Evolutionary conservation across 23 red algal genomes (phyloP).

Genomic region (Gracilaria vermiculophylla): DNA sequence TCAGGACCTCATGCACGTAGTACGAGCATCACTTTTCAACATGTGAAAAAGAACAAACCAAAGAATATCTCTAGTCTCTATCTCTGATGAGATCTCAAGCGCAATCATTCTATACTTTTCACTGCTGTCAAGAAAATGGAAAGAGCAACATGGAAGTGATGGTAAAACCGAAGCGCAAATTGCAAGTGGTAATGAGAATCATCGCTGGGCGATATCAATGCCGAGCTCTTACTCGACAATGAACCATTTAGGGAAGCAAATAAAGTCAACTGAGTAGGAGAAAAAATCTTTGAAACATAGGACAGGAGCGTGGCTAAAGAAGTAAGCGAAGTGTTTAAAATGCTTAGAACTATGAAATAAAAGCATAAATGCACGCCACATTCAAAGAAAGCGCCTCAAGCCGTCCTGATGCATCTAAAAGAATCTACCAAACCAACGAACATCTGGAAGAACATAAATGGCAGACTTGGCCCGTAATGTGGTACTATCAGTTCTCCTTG

Average conservation of each 20-base stretch:
- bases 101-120: neutral
- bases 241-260: neutral
- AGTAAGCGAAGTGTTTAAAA: neutral
- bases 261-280: neutral
- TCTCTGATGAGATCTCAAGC: neutral
- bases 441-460: too few species aligned
- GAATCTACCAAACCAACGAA: too few species aligned
- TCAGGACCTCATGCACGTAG: conserved; percentile 22
- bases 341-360: neutral
- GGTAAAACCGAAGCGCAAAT: neutral
- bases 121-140: neutral
- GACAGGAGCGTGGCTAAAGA: too few species aligned
- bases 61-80: neutral
- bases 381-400: too few species aligned
- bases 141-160: neutral
- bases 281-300: too few species aligned
- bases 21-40: neutral
- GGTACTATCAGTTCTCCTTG: too few species aligned
- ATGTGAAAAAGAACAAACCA: conserved; percentile 14
- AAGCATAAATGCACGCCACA: too few species aligned
- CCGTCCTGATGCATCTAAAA: too few species aligned
- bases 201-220: neutral
- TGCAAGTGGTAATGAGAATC: neutral
- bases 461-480: too few species aligned
- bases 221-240: neutral